A percentile compares a stretch with the other conserved stretches of the same genome.
Conservation (phyloP, 495 filamentous ascomycete genomes). For the Neurospora sp. region DNA sequence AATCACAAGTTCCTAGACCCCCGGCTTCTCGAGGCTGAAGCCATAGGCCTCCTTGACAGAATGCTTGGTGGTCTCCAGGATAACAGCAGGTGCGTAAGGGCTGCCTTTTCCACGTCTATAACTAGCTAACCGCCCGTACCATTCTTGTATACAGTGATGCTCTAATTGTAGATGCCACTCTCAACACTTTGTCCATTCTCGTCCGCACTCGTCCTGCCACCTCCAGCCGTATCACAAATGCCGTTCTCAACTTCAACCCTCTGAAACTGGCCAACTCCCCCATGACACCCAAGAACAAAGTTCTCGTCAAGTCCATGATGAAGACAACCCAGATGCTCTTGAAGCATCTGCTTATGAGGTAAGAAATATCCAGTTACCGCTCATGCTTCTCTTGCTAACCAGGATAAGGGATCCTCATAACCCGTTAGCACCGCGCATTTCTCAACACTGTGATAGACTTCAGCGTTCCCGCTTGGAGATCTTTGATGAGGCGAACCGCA, state of each 20-base stretch:
- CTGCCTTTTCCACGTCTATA: not conserved
- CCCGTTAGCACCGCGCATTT: conserved; percentile 58
- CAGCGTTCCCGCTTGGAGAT: conserved; percentile 63
- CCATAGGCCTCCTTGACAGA: conserved; percentile 78
- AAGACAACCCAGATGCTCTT: conserved; percentile 78
- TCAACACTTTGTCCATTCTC: conserved; percentile 76
- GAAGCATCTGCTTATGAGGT: conserved; percentile 71
- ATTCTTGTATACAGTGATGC: conserved; percentile 54
- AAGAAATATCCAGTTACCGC: conserved; percentile 8
- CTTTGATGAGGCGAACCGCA: conserved; percentile 66
- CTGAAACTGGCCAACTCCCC: conserved; percentile 65
- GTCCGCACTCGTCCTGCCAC: conserved; percentile 72
- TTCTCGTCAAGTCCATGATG: conserved; percentile 86
- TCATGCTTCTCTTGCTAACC: conserved; percentile 12
- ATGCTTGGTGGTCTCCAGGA: conserved; percentile 82
- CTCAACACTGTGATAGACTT: conserved; percentile 71
- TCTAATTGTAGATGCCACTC: conserved; percentile 79
- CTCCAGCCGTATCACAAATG: conserved; percentile 71
- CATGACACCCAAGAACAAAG: conserved; percentile 65
- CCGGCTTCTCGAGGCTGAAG: conserved; percentile 79
- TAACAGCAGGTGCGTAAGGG: conserved; percentile 54
- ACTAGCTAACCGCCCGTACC: not conserved
- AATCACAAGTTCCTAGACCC: conserved; percentile 70
- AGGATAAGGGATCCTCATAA: conserved; percentile 55
- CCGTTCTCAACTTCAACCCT: conserved; percentile 86